Conservation (phyloP, 768 basidiomycete genomes). For the Trametes sanguinea region DNA sequence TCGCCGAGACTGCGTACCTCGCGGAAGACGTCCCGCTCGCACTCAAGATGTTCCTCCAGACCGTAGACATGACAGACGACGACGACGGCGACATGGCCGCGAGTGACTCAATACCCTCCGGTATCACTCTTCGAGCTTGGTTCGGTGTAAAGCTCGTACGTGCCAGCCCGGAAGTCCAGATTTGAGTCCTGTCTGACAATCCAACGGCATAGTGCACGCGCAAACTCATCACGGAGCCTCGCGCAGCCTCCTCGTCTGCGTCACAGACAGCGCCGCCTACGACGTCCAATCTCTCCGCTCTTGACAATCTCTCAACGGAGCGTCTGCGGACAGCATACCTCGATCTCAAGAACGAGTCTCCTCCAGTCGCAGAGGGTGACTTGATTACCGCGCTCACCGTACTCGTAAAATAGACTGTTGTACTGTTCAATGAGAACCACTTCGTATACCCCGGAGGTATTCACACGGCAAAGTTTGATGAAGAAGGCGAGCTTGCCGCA, state of each 20-base stretch:
- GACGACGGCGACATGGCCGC: slow-evolving; percentile 52
- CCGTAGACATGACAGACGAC: slow-evolving; percentile 77
- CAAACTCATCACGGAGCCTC: slow-evolving; percentile 48
- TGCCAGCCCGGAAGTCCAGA: slow-evolving; percentile 12
- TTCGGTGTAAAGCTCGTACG: slow-evolving; percentile 79
- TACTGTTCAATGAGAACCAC: not conserved
- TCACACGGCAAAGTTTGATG: no score
- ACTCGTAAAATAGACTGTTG: slow-evolving; percentile 24
- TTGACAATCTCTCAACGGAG: slow-evolving; percentile 77
- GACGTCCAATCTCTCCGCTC: slow-evolving; percentile 49
- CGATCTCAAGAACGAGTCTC: slow-evolving; percentile 30
- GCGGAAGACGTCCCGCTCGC: slow-evolving; percentile 73
- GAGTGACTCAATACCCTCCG: slow-evolving; percentile 49
- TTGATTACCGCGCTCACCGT: slow-evolving; percentile 26
- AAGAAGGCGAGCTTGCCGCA: no score
- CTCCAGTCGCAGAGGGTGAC: slow-evolving; percentile 26
- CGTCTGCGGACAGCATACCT: slow-evolving; percentile 61
- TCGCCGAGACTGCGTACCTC: slow-evolving; percentile 87
- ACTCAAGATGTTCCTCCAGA: slow-evolving; percentile 76
- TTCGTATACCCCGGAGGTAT: no score
- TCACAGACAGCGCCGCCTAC: slow-evolving; percentile 59
- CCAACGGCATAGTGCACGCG: slow-evolving; percentile 52
- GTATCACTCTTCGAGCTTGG: slow-evolving; percentile 73
- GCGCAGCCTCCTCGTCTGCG: slow-evolving; percentile 45
- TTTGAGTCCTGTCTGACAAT: not conserved